These are phyloP conservation scores for Obba rivulosa DNA, from an alignment of 768 basidiomycete species.

Conservation along the genomic window DNA sequence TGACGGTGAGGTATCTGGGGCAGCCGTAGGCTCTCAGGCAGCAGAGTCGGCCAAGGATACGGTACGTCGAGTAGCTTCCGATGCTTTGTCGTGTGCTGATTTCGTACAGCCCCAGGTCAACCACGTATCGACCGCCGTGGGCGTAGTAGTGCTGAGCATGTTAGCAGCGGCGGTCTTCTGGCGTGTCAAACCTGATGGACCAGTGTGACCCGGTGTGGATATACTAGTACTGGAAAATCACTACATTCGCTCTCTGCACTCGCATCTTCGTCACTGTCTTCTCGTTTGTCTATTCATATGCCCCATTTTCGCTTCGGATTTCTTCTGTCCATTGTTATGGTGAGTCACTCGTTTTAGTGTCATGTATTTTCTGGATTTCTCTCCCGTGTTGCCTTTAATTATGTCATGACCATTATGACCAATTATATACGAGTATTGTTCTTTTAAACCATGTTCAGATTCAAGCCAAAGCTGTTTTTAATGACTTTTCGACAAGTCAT, in stretches of 20 bases:
- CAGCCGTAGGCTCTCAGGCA: conserved; percentile 17
- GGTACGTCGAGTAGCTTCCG: conserved; percentile 12
- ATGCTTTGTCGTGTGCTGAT: conserved; percentile 3
- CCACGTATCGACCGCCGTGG: conserved; percentile 46
- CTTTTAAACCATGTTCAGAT: too few relatives aligned
- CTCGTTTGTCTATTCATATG: background rate
- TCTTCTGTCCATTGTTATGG: too few relatives aligned
- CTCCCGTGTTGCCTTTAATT: too few relatives aligned
- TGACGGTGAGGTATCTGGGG: conserved; percentile 8
- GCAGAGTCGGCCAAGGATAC: conserved; percentile 16
- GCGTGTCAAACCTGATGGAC: conserved; percentile 49
- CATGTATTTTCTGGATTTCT: too few relatives aligned
- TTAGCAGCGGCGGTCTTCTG: conserved; percentile 71
- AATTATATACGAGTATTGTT: too few relatives aligned
- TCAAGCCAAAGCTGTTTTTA: too few relatives aligned
- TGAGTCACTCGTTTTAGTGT: too few relatives aligned
- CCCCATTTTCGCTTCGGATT: too few relatives aligned
- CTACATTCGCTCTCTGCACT: background rate
- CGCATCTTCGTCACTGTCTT: background rate
- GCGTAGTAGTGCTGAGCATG: conserved; percentile 59
- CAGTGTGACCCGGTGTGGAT: conserved; percentile 8
- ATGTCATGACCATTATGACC: too few relatives aligned
- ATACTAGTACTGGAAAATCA: background rate
- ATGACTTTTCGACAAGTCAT: too few relatives aligned
- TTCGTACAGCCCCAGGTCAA: conserved; percentile 23